Conservation (phyloP, 768 basidiomycete genomes). For the Boletellus emodensis region DNA sequence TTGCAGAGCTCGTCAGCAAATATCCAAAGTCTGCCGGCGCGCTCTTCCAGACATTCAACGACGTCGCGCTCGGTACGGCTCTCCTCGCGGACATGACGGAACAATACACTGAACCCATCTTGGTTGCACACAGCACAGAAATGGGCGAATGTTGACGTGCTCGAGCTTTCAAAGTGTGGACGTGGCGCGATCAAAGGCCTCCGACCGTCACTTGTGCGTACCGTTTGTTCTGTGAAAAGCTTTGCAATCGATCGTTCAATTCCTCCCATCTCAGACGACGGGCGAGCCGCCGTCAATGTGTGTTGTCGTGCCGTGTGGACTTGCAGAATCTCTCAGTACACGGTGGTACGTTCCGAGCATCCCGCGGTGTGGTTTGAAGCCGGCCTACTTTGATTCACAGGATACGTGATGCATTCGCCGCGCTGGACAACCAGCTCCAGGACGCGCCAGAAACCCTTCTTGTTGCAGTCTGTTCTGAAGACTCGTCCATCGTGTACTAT, state of each 20-base stretch:
- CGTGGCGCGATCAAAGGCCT: slow-evolving; percentile 59
- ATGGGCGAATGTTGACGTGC: slow-evolving; percentile 61
- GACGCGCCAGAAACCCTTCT: slow-evolving; percentile 45
- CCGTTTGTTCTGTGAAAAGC: background rate
- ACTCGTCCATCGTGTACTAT: slow-evolving; percentile 83
- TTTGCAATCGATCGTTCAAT: background rate
- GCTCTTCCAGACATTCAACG: slow-evolving; percentile 75
- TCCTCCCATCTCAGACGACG: slow-evolving; percentile 34
- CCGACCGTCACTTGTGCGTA: slow-evolving; percentile 47
- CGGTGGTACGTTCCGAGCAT: slow-evolving; percentile 43
- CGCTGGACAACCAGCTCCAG: slow-evolving; percentile 31
- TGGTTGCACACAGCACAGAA: slow-evolving; percentile 52
- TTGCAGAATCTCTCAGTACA: slow-evolving; percentile 63
- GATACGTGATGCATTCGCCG: slow-evolving; percentile 54
- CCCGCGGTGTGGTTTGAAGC: too few species aligned
- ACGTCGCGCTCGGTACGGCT: slow-evolving; percentile 54
- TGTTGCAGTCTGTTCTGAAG: slow-evolving; percentile 69
- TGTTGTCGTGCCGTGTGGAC: slow-evolving; percentile 60
- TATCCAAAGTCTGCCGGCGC: slow-evolving; percentile 60
- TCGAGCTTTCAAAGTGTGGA: slow-evolving; percentile 53
- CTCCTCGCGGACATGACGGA: background rate
- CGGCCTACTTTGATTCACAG: slow-evolving; percentile 29
- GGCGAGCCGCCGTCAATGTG: slow-evolving; percentile 30
- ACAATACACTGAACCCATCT: background rate
- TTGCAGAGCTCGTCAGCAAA: slow-evolving; percentile 48